Evolutionary conservation across 1,139 yeast genomes (phyloP).

Genomic region (Suhomyces bokatorum): DNA sequence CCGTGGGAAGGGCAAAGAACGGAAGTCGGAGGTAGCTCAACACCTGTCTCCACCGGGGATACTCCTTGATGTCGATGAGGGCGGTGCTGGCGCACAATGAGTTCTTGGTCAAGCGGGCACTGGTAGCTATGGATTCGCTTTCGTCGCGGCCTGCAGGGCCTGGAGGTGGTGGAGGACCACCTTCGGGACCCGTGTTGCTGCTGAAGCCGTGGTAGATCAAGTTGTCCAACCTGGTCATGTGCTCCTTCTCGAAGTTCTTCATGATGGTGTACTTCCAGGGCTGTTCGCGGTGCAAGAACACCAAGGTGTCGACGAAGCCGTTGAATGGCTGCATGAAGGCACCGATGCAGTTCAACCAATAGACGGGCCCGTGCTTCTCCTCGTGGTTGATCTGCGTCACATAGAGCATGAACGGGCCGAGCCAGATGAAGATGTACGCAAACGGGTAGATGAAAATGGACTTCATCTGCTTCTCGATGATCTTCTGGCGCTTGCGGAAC

Average conservation of each 20-base stretch:
- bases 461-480: constrained; percentile 76
- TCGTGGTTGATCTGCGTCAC: constrained; percentile 58
- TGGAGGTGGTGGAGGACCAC: too few relatives aligned
- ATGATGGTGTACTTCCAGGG: constrained; percentile 65
- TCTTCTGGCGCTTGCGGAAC: constrained; percentile 60
- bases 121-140: constrained; percentile 28
- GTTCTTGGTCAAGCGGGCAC: constrained; percentile 27
- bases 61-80: constrained; percentile 25
- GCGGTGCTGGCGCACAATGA: constrained; percentile 30
- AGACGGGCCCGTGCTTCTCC: constrained; percentile 48
- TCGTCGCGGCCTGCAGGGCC: constrained; percentile 6
- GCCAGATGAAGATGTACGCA: constrained; percentile 78
- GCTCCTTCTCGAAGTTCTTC: constrained; percentile 42
- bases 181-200: background rate
- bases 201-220: constrained; percentile 12
- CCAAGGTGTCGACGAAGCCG: constrained; percentile 75
- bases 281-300: constrained; percentile 72
- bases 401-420: constrained; percentile 76
- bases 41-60: constrained; percentile 38
- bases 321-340: constrained; percentile 81
- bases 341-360: constrained; percentile 66
- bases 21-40: constrained; percentile 41
- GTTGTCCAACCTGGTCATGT: constrained; percentile 28
- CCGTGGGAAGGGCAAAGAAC: constrained; percentile 44
- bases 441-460: constrained; percentile 81